Percentiles rank a stretch among this genome's conserved stretches.
phyloP scores from a whole-genome alignment of 352 stramenopile genomes.

The Lagenidium giganteum region DNA sequence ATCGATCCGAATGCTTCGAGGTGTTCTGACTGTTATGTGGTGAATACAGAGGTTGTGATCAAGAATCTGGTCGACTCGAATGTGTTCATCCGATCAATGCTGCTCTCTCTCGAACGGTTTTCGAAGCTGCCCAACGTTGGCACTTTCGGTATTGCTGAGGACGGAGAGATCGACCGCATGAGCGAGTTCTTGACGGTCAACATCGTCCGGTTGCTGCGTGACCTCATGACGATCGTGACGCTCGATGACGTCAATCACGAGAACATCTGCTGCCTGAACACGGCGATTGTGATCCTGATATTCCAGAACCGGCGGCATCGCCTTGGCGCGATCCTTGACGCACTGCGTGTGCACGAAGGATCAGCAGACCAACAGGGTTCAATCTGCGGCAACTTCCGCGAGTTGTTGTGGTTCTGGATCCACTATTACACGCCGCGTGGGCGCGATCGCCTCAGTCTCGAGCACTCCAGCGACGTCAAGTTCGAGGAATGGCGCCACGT shows the following conservation, averaged over 20 bases:
- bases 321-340: slow-evolving; percentile 55
- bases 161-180: slow-evolving; percentile 62
- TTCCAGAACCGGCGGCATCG: slow-evolving; percentile 82
- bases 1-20: no score
- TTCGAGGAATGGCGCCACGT: slow-evolving; percentile 92
- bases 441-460: slow-evolving; percentile 88
- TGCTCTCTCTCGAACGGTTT: slow-evolving; percentile 68
- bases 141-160: slow-evolving; percentile 25
- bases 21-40: slow-evolving; percentile 6
- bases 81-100: slow-evolving; percentile 92
- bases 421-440: slow-evolving; percentile 93
- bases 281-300: slow-evolving; percentile 90
- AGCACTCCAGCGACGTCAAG: slow-evolving; percentile 91
- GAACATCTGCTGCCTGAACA: slow-evolving; percentile 97
- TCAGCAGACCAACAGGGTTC: slow-evolving; percentile 45
- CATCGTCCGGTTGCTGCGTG: slow-evolving; percentile 77
- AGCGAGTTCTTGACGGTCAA: slow-evolving; percentile 83
- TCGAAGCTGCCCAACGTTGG: slow-evolving; percentile 20
- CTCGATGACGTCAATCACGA: slow-evolving; percentile 94
- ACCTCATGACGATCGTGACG: slow-evolving; percentile 91
- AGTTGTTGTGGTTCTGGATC: slow-evolving; percentile 92
- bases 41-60: slow-evolving; percentile 81
- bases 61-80: slow-evolving; percentile 94
- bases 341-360: slow-evolving; percentile 47
- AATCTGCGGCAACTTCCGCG: slow-evolving; percentile 84